Percentiles rank a stretch among this genome's conserved stretches.
phyloP scores from a whole-genome alignment of 1,284 basidiomycete genomes.

The Tausonia pullulans region DNA sequence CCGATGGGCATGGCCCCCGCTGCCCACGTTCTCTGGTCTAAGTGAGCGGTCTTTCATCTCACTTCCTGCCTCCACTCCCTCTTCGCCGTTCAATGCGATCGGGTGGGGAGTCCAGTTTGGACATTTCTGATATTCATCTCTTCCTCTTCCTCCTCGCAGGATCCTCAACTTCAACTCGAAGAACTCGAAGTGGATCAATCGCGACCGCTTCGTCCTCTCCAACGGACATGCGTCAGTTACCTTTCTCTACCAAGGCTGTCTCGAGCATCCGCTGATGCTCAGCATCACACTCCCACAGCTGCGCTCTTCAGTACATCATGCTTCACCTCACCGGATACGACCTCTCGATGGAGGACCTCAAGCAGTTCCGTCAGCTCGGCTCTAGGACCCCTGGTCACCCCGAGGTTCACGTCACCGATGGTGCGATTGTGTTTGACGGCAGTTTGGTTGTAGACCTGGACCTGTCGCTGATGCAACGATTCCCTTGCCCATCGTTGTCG shows the following conservation, averaged over 20 bases:
- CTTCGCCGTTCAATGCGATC: background rate
- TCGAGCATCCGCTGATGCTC: background rate
- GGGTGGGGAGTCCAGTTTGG: background rate
- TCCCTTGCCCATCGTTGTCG: background rate
- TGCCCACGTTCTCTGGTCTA: constrained; percentile 74
- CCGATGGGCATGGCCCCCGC: constrained; percentile 62
- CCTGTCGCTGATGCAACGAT: background rate
- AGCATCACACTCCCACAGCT: constrained; percentile 40
- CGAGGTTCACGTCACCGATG: constrained; percentile 65
- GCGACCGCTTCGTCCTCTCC: constrained; percentile 48
- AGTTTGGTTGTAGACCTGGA: background rate
- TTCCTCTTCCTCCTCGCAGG: constrained; percentile 33
- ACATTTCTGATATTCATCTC: background rate
- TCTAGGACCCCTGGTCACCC: constrained; percentile 88
- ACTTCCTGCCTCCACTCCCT: background rate
- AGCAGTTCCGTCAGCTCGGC: constrained; percentile 53
- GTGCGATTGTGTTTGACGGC: constrained; percentile 22
- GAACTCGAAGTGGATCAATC: constrained; percentile 82
- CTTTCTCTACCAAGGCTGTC: background rate
- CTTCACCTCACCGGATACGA: constrained; percentile 37
- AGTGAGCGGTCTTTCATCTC: constrained; percentile 35
- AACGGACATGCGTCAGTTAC: constrained; percentile 33
- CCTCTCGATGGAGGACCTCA: constrained; percentile 37
- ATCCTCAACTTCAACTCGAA: constrained; percentile 79
- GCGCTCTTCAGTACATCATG: constrained; percentile 46